A percentile compares a stretch with the other conserved stretches of the same genome.
phyloP scores from a whole-genome alignment of 2,329 filamentous ascomycete genomes.

The Fusarium sarcochroum region DNA sequence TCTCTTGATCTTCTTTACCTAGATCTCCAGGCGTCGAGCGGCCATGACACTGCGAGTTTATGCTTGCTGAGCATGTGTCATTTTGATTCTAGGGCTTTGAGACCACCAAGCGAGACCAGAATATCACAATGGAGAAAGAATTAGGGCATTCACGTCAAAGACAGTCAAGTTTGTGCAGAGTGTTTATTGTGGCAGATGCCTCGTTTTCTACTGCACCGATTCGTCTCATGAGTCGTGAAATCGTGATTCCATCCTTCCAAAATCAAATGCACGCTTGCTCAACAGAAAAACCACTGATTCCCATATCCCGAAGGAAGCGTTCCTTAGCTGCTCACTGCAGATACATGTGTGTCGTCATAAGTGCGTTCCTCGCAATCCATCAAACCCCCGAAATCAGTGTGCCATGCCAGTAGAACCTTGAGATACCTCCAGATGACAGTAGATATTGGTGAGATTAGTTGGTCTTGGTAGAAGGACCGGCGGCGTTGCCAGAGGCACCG shows the following conservation, averaged over 20 bases:
- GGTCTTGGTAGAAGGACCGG: neutral
- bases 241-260: neutral
- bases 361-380: neutral
- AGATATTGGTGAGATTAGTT: conserved; percentile 7
- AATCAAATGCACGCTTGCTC: neutral
- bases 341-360: neutral
- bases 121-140: neutral
- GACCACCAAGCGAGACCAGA: accelerated
- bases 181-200: neutral
- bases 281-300: conserved; percentile 19
- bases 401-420: neutral
- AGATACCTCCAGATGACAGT: neutral
- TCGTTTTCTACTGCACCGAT: conserved; percentile 5
- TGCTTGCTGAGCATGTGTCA: neutral
- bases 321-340: conserved; percentile 19
- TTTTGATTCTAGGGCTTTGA: no score
- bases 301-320: conserved; percentile 8
- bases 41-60: conserved; percentile 2
- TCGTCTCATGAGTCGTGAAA: neutral
- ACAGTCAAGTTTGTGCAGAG: conserved; percentile 13
- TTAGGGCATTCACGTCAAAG: conserved; percentile 12
- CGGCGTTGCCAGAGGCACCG: neutral
- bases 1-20: neutral
- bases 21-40: neutral
- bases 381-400: neutral